These are phyloP conservation scores for Candida namnaoensis DNA, from an alignment of 805 yeast genomes.

Conservation along the genomic window DNA sequence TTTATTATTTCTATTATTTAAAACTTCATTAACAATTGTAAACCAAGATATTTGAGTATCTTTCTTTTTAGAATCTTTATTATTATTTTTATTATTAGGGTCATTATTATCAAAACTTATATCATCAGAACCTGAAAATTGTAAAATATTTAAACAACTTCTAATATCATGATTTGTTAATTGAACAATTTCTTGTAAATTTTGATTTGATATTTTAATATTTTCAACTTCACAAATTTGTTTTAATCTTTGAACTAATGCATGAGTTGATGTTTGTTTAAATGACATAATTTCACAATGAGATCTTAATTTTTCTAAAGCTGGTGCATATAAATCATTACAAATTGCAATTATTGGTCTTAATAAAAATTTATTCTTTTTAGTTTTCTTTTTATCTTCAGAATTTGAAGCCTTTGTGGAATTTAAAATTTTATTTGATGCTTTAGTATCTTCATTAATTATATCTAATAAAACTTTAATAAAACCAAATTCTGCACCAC, in stretches of 20 bases:
- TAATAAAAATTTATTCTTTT: constrained; percentile 35
- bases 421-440: constrained; percentile 26
- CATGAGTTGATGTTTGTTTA: constrained; percentile 43
- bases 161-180: constrained; percentile 77
- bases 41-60: constrained; percentile 66
- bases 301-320: constrained; percentile 67
- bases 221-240: constrained; percentile 50
- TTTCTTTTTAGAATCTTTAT: too few relatives aligned
- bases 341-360: constrained; percentile 92
- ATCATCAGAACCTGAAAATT: constrained; percentile 32
- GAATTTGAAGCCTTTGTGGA: constrained; percentile 16
- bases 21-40: constrained; percentile 50
- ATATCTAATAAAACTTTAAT: constrained; percentile 51
- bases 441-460: constrained; percentile 46
- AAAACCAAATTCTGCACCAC: constrained; percentile 60
- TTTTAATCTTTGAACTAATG: constrained; percentile 36
- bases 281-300: constrained; percentile 66
- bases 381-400: constrained; percentile 21
- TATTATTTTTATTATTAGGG: constrained; percentile 23
- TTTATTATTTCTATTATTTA: constrained; percentile 37
- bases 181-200: constrained; percentile 57
- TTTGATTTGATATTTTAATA: constrained; percentile 35
- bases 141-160: constrained; percentile 76
- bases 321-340: constrained; percentile 73
- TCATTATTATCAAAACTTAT: constrained; percentile 1